Base-by-base conservation (phyloP, 2,329 filamentous ascomycete genomes). In the Daldinia sp. region DNA sequence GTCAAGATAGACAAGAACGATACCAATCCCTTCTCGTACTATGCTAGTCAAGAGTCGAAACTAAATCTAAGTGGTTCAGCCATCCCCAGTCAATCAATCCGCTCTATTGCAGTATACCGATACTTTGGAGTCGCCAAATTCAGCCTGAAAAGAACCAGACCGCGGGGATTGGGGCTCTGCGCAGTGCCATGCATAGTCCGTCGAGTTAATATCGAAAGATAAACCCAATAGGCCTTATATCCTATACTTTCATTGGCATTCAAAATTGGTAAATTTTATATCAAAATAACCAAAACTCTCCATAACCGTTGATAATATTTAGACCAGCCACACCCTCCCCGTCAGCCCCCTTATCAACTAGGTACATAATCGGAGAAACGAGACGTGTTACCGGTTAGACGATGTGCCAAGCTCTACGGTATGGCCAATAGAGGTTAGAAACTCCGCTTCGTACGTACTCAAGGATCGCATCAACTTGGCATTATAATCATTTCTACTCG, bases 141-240 rank as follows among this genome's bases (percentile, higher is more conserved):
- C 58, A 64, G 64, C 64, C 64, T 67, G 43, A 67, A 59, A 11
- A 29, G 58, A 61, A 59, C 64, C 61, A 64, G 29, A 64, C 13
- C 29, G 11, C 23, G 58, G 58, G 64, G 55, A 47, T 32, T 23
- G 64, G 54, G 61, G 54, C 23, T 51, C 45, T 61, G 52, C 56
- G 60, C 7, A 25, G 54, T 56, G 52, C 7, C 32, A 57, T 19
- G 50, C 47, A 37, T 53, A 17, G 13, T 30, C 32, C 27, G 19
- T 58, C 23, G 15, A 55, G 25, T 58, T 59, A 35, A 59, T 50
- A 56, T 50, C 39, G n/a, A 34, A 47, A 37, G 7, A 58, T 27
- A 11, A 23, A 48, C n/a, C 15, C 9, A 10, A 19, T 17, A 15
- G 15, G 43, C 49, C n/a, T 54, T 23, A 47, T 3, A 27, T 41